Base-by-base conservation (phyloP, 495 filamentous ascomycete species). In the Clohesyomyces aquaticus region DNA sequence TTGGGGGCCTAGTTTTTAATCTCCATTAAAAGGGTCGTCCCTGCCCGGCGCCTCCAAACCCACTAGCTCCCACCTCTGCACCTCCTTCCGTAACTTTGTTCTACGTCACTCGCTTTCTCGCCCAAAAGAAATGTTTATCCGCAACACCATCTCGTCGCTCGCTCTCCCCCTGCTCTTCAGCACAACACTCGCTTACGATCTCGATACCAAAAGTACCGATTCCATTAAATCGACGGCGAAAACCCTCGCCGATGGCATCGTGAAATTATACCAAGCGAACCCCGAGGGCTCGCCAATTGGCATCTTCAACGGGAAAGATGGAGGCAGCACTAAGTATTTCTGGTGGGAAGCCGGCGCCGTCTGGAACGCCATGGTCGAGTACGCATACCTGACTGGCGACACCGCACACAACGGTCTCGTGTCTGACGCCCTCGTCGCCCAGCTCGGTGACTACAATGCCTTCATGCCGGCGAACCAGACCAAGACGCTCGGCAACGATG, bases 401-500 rank as follows among this genome's bases (percentile, higher is more conserved):
- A 59, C 61, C 9, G 69, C 58, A 26, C 74, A 75, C 53, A 49
- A 65, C 19, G 35, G 41, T 6, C 68, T 70, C 19, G 58, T 62
- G 19, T 52, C 56, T 29, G 55, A 67, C 9, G 71, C 73, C 11
- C 28, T 77, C 18, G 46, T 67, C 1, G 67, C 72, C 11, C 74
- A 77, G 53, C 29, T 65, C 10, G 73, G 71, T 4, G 67, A 71
- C 22, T 38, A 51, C 32, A 61, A 72, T 27, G 62, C 75, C 64
- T 77, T 62, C 65, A 75, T 77, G 55, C 21, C 48, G 4, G 41
- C 47, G 10, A 43, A 43, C 45, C 51, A 82, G 57, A 49, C 43
- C 48, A 55, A 26, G 51, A 93, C 88, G 0, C 94, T 95, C 71
- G 87, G 86, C 2, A 90, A 90, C 70, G 87, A 89, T 65, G 87